Evolutionary conservation across 1,284 basidiomycete species (phyloP), one percentile per base, ranked within the genome.

Genomic region (Cryptococcus amylolentus): DNA sequence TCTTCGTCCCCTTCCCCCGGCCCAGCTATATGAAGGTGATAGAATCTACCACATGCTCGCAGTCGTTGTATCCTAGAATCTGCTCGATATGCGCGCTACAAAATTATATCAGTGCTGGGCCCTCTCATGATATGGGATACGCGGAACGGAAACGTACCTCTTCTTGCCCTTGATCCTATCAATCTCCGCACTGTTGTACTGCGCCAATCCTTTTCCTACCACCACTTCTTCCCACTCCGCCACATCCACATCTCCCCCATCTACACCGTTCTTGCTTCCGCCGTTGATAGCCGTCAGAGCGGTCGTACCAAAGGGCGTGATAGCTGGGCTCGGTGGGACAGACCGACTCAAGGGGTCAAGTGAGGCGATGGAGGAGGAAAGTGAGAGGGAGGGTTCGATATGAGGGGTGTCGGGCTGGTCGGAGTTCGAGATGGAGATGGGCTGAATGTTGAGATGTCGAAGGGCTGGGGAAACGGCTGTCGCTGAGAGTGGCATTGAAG

Each of bases 111-210:
- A 44, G 18, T 26, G 38, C 27, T 41, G 51, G 8, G 26, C 23
- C 14, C 39, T 42, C 20, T 43, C 27, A 37, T 6, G 31, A 18
- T n/a, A 18, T 23, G 13, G 23, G 23, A 23, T 23, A 23, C 23
- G 2, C 23, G 23, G 23, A 39, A 37, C 14, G 40, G 16, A 9
- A 4, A 77, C 83, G 46, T 65, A 91, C 91, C 91, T 95, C 74
- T 92, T 90, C 67, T 89, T 72, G 1, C 95, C 94, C 73, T 91
- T 94, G 58, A 98, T 88, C 58, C 86, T 83, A 55, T 84, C 82
- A 62, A 97, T 93, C 76, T 98, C 94, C 44, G 86, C 87, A 44
- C 89, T 95, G 70, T 96, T 98, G 73, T 97, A 98, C 77, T 95
- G 97, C 10, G 91, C 91, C 45, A 98, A 79, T 0, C 95, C 96